These are phyloP conservation scores for Bryoglossum gracile DNA, from an alignment of 495 filamentous ascomycete species.

Conservation along the genomic window DNA sequence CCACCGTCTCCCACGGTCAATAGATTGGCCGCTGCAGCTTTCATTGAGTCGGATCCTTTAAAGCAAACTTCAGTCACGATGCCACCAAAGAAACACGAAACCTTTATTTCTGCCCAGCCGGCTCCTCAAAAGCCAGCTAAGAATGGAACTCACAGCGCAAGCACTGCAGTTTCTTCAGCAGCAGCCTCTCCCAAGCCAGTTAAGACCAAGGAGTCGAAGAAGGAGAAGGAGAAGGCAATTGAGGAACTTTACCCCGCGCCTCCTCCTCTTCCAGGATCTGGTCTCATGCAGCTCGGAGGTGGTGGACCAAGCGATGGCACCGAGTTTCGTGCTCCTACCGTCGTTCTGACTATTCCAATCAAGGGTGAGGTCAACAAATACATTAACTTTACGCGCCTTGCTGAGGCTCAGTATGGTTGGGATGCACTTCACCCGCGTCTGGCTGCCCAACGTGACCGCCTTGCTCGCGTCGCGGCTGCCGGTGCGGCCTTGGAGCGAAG, in stretches of 20 bases:
- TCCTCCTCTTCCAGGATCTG: slow-evolving; percentile 55
- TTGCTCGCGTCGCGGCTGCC: slow-evolving; percentile 75
- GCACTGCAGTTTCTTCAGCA: slow-evolving; percentile 46
- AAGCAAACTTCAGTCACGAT: neutral
- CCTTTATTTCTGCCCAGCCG: too few relatives aligned
- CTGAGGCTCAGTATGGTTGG: slow-evolving; percentile 90
- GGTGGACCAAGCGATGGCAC: slow-evolving; percentile 29
- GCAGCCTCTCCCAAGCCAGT: slow-evolving; percentile 53
- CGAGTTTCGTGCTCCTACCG: slow-evolving; percentile 57
- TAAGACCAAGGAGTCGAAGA: slow-evolving; percentile 27
- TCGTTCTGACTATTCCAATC: slow-evolving; percentile 75
- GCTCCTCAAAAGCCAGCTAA: slow-evolving; percentile 21
- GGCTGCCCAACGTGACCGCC: slow-evolving; percentile 72
- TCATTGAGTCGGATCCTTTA: neutral
- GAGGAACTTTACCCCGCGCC: slow-evolving; percentile 26
- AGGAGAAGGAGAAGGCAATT: slow-evolving; percentile 4
- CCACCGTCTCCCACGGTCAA: slow-evolving; percentile 23
- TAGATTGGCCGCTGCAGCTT: slow-evolving; percentile 16
- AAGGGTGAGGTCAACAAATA: slow-evolving; percentile 77
- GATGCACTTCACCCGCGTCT: slow-evolving; percentile 85
- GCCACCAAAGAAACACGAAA: too few relatives aligned
- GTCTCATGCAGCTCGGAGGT: slow-evolving; percentile 55
- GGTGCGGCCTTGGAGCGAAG: slow-evolving; percentile 72
- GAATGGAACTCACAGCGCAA: slow-evolving; percentile 25
- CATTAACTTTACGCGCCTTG: slow-evolving; percentile 90